Evolutionary conservation across 139 green algal species (phyloP), one percentile per base, ranked within the genome.

Genomic region (Pleodorina starrii): DNA sequence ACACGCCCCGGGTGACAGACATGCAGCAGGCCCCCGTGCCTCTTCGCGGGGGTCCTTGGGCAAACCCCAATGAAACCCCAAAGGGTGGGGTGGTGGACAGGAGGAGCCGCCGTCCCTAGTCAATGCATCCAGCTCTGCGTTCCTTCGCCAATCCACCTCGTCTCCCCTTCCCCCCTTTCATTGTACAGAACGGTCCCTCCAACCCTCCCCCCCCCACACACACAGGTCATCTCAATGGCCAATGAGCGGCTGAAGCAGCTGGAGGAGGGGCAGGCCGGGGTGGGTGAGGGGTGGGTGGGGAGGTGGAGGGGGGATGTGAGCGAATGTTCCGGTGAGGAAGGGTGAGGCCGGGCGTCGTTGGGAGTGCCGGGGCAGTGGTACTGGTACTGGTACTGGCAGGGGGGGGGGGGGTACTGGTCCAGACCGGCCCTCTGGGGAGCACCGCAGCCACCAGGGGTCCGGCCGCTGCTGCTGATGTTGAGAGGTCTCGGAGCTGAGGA

Each of bases 201-300:
- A 17, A 48, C 5, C 54, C 54, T 25, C 29, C 54, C 51, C 17
- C 17, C 51, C 51, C 51, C 27, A 25, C 43, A 12, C 27, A 32
- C 73, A 12, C 44, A 88, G 66, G 83, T 88, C n/a, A 81, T 88
- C 35, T 21, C 44, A 32, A 71, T 81, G 66, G 83, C 83, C 32
- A 80, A 69, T 16, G 68, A 88, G 44, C 83, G 83, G 44, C 68
- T 88, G 6, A 79, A 79, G 83, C 32, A 81, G 83, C 68, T 88
- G 68, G 83, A 88, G 83, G 83, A 9, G 83, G 83, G 44, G 7
- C 44, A 88, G 83, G 83, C 48, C 17, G 29, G 48, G 83, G 66
- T 79, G 68, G 51, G 66, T n/a, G 38, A 60, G 21, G 38, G 36
- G 35, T 36, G 36, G 36, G 7, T 48, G 78, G 14, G 19, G 51